A percentile compares a stretch with the other conserved stretches of the same genome.
Evolutionary conservation across 2,329 filamentous ascomycete species (phyloP).

Genomic region (Pyricularia grisea): DNA sequence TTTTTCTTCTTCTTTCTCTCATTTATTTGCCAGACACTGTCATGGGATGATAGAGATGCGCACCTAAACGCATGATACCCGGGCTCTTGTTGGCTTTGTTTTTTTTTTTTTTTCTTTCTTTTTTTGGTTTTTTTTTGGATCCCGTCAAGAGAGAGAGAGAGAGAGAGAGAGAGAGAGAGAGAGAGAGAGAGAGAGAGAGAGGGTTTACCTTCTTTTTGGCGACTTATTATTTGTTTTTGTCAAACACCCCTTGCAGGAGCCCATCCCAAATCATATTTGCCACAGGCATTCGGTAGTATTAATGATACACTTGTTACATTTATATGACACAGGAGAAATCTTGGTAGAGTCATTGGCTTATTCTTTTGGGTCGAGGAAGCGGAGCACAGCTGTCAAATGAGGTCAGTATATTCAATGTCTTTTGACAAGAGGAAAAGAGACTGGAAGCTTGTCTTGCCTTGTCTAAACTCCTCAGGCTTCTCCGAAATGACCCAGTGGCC

Average conservation of each 20-base stretch:
- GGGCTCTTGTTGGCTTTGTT: neutral
- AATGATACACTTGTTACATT: neutral
- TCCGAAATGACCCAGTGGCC: conserved; percentile 91
- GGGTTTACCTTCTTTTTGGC: neutral
- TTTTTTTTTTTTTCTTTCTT: neutral
- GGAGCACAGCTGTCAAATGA: conserved; percentile 19
- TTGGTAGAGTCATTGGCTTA: conserved; percentile 6
- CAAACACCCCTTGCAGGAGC: neutral
- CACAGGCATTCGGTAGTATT: neutral
- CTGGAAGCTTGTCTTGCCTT: conserved; percentile 40
- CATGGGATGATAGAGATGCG: neutral
- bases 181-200: no score
- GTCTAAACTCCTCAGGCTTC: conserved; percentile 68
- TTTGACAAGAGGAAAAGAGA: conserved; percentile 2
- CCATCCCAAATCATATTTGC: neutral
- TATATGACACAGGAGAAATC: neutral
- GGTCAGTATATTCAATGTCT: neutral
- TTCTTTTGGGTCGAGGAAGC: conserved; percentile 22
- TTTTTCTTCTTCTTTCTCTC: neutral
- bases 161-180: no score
- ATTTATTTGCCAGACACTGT: neutral
- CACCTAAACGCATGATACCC: conserved; percentile 5
- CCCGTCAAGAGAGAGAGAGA: no score
- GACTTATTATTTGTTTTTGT: neutral
- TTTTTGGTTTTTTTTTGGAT: neutral